A percentile compares a stretch with the other conserved stretches of the same genome.
Conservation (phyloP, 2,329 filamentous ascomycete genomes). For the Fusarium secorum region DNA sequence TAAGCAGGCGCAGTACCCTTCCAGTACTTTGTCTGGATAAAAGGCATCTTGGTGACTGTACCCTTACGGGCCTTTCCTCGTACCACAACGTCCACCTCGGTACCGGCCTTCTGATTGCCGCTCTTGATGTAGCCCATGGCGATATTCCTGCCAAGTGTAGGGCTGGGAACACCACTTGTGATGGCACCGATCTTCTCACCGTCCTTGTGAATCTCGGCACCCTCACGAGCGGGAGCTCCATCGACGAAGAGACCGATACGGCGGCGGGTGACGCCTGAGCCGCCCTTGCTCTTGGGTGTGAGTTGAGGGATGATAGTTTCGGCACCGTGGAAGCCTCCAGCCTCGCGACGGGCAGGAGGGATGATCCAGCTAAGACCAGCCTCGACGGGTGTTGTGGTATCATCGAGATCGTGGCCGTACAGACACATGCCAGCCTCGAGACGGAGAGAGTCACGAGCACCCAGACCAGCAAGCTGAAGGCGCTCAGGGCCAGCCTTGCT, state of each 20-base stretch:
- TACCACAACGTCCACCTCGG: slow-evolving; percentile 79
- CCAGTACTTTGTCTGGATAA: slow-evolving; percentile 80
- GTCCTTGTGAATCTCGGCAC: slow-evolving; percentile 76
- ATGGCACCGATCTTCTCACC: slow-evolving; percentile 77
- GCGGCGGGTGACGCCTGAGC: slow-evolving; percentile 72
- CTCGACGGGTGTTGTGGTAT: slow-evolving; percentile 69
- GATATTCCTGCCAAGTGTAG: slow-evolving; percentile 87
- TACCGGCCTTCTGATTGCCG: slow-evolving; percentile 83
- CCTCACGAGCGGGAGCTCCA: slow-evolving; percentile 89
- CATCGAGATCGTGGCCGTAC: slow-evolving; percentile 98
- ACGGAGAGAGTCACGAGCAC: slow-evolving; percentile 88
- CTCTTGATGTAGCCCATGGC: slow-evolving; percentile 93
- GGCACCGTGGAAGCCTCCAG: slow-evolving; percentile 84
- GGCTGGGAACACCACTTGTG: slow-evolving; percentile 90
- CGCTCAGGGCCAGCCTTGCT: slow-evolving; percentile 65
- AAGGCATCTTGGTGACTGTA: slow-evolving; percentile 87
- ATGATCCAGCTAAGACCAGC: slow-evolving; percentile 78
- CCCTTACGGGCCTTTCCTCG: slow-evolving; percentile 79
- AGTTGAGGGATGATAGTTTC: slow-evolving; percentile 81
- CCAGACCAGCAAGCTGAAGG: slow-evolving; percentile 84
- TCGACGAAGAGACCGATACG: slow-evolving; percentile 84
- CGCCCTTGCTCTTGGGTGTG: slow-evolving; percentile 75
- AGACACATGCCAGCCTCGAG: slow-evolving; percentile 98
- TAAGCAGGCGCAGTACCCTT: slow-evolving; percentile 37
- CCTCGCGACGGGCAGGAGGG: slow-evolving; percentile 73